These are phyloP conservation scores for Myxozyma neglecta DNA, from an alignment of 805 yeast species.

Conservation along the genomic window DNA sequence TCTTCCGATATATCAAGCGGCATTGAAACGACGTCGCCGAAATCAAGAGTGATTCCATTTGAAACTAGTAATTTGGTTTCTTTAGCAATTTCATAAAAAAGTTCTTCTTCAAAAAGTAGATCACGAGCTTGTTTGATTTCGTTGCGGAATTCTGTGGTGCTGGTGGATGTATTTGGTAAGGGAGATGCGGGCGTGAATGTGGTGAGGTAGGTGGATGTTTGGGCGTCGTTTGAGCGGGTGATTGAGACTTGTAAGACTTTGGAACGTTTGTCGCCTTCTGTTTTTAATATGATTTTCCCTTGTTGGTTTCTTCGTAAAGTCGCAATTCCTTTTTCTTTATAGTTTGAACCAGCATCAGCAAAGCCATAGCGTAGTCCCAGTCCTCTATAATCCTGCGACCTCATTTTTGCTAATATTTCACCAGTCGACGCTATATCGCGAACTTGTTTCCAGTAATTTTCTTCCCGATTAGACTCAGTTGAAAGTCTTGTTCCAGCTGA, in stretches of 20 bases:
- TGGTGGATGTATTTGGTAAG: not conserved
- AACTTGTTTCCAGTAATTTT: constrained; percentile 63
- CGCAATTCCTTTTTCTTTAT: constrained; percentile 74
- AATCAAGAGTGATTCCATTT: constrained; percentile 63
- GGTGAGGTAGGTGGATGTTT: not conserved
- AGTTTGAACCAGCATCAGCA: constrained; percentile 85
- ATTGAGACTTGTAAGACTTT: constrained; percentile 60
- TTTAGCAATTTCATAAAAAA: constrained; percentile 70
- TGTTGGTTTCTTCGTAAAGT: constrained; percentile 54
- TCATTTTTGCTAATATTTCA: constrained; percentile 68
- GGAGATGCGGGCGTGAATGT: not conserved
- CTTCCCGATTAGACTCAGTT: constrained; percentile 60
- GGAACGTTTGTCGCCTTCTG: constrained; percentile 42
- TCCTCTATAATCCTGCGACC: constrained; percentile 55
- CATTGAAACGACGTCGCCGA: constrained; percentile 59
- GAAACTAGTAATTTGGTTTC: constrained; percentile 73
- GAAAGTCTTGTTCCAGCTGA: constrained; percentile 53
- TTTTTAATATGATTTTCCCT: constrained; percentile 48
- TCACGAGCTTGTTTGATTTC: constrained; percentile 69
- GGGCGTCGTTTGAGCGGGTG: constrained; percentile 40
- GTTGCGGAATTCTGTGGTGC: constrained; percentile 43
- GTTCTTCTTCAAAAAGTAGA: constrained; percentile 82
- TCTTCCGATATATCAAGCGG: constrained; percentile 61
- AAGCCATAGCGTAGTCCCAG: constrained; percentile 87
- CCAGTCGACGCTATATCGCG: constrained; percentile 45